These are phyloP conservation scores for Funneliformis geosporum DNA, from an alignment of 192 early-diverging fungal genomes.

Conservation along the genomic window DNA sequence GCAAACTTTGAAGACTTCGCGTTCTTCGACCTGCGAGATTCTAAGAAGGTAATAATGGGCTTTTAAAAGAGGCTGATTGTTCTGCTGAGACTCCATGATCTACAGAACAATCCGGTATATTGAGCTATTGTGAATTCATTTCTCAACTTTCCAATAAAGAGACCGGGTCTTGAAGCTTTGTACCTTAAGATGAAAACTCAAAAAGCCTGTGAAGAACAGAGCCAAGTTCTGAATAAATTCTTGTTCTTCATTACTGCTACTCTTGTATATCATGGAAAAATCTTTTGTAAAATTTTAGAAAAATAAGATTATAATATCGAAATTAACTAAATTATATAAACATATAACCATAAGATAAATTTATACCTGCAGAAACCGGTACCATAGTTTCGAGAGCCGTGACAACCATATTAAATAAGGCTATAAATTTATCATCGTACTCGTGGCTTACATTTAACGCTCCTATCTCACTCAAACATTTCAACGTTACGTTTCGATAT, in stretches of 20 bases:
- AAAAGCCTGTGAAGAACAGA: slow-evolving; percentile 87
- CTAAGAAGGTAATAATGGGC: slow-evolving; percentile 91
- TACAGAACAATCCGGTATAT: slow-evolving; percentile 32
- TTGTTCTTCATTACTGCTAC: slow-evolving; percentile 84
- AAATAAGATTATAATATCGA: not conserved
- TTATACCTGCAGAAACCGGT: slow-evolving; percentile 65
- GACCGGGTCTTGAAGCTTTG: not conserved
- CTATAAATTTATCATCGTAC: slow-evolving; percentile 84
- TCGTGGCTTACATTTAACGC: slow-evolving; percentile 76
- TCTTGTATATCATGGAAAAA: slow-evolving; percentile 80
- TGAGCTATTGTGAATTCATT: not conserved
- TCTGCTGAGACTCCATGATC: slow-evolving; percentile 60
- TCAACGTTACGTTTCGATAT: slow-evolving; percentile 92
- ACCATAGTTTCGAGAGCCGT: slow-evolving; percentile 67
- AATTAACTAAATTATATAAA: not conserved
- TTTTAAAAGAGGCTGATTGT: slow-evolving; percentile 58
- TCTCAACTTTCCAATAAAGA: slow-evolving; percentile 20
- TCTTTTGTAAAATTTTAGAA: slow-evolving; percentile 52
- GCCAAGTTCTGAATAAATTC: slow-evolving; percentile 97
- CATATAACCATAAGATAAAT: not conserved
- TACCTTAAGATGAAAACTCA: slow-evolving; percentile 83
- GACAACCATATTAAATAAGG: slow-evolving; percentile 86
- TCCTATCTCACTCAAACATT: slow-evolving; percentile 98
- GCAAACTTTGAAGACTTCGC: slow-evolving; percentile 97
- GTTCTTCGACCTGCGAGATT: slow-evolving; percentile 90